Base-by-base conservation (phyloP, 805 yeast species). In the Metahyphopichia silvanorum region DNA sequence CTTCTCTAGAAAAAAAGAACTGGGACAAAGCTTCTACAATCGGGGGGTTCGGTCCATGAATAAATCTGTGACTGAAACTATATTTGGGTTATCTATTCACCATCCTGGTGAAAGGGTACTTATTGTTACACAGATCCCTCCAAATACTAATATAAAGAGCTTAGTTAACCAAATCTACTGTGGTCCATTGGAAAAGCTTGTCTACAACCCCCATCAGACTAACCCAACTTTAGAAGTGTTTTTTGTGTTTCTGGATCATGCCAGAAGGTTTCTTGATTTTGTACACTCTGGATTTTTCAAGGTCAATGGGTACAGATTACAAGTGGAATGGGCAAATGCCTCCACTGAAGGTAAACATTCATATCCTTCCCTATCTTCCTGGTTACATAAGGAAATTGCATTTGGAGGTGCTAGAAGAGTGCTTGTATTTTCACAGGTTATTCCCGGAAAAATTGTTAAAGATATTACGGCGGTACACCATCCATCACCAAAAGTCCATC, bases 161-260 rank as follows among this genome's bases (percentile, higher is more conserved):
- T 56, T 82, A 7, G 42, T 84, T 13, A 49, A 76, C 1, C 82
- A 76, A 33, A 60, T 82, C 0, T 62, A 68, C 42, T 89, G 93
- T 2, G 94, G 94, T 0, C 84, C 86, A 0, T 54, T 84, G 31
- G 86, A 81, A 40, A 69, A 66, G 31, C 44, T 80, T 4, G 59
- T 53, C 10, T 44, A 63, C 18, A 49, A 44, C 26, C 49, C 44
- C 6, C 35, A 37, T 30, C 31, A 33, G 6, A 29, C 34, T 9
- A 15, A 15, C 9, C 42, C 52, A 7, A 24, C 28, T 5, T 30
- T 78, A 8, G 77, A 74, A 38, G 37, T 83, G 2, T 61, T 71
- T 46, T 85, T 81, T 47, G 46, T 74, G 18, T 66, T 53, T n/a
- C 61, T 70, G 3, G 68, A 66, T 19, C 73, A 72, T 50, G 89